phyloP scores from a whole-genome alignment of 345 rosid genomes.

The Capsella bursapastoris region DNA sequence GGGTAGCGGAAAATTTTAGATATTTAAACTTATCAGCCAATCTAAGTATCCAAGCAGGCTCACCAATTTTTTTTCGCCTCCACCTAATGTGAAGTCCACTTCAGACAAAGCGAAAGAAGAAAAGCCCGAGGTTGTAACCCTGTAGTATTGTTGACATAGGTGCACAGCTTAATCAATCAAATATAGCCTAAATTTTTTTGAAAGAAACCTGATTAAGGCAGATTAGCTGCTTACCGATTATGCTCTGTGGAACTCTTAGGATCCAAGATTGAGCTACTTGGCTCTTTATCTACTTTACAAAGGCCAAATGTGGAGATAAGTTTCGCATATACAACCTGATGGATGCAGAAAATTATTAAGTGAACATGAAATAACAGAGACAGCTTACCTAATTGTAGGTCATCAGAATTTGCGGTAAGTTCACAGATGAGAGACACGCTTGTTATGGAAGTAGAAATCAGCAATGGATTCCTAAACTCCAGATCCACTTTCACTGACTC shows the following conservation, averaged over 20 bases:
- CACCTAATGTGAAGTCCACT: slow-evolving; percentile 63
- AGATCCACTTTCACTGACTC: slow-evolving; percentile 78
- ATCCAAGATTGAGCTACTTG: slow-evolving; percentile 54
- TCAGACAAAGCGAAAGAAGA: slow-evolving; percentile 72
- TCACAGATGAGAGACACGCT: slow-evolving; percentile 80
- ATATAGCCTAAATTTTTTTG: slow-evolving; percentile 24
- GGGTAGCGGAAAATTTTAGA: slow-evolving; percentile 2
- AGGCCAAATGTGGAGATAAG: slow-evolving; percentile 38
- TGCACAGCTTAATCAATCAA: slow-evolving; percentile 34
- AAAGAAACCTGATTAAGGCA: slow-evolving; percentile 32
- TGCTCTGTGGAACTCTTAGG: slow-evolving; percentile 49
- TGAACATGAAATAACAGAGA: slow-evolving; percentile 35
- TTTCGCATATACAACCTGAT: slow-evolving; percentile 23
- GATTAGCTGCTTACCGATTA: slow-evolving; percentile 42
- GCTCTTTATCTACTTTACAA: slow-evolving; percentile 49
- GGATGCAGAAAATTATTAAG: slow-evolving; percentile 2
- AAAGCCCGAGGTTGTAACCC: slow-evolving; percentile 54
- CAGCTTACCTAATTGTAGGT: slow-evolving; percentile 57
- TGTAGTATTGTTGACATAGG: slow-evolving; percentile 46
- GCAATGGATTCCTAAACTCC: slow-evolving; percentile 86
- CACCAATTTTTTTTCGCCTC: slow-evolving; percentile 71
- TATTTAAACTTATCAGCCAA: slow-evolving; percentile 24
- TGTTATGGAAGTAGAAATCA: slow-evolving; percentile 71
- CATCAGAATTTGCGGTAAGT: slow-evolving; percentile 65
- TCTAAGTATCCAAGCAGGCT: slow-evolving; percentile 46